Base-by-base conservation (phyloP, 1,284 basidiomycete species). In the Salmacisia buchloeana region DNA sequence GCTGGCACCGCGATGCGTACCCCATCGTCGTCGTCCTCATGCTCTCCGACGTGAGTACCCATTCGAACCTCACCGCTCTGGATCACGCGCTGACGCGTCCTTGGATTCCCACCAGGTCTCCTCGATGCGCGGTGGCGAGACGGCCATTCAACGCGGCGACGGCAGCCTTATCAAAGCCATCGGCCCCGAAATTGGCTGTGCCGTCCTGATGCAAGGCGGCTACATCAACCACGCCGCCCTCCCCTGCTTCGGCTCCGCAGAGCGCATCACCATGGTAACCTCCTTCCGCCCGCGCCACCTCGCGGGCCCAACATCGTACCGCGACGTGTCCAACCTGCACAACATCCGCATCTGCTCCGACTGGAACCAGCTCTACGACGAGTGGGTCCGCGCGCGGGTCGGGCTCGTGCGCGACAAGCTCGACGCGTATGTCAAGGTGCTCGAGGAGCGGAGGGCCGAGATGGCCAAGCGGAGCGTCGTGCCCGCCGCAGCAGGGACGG, bases 251-350 rank as follows among this genome's bases (percentile, higher is more conserved):
- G 67, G 67, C 33, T 61, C 73, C 15, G 49, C 38, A 5, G 74
- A 76, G 59, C 64, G 73, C 25, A 73, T 75, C 63, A 76, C 74
- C 3, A 72, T 72, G 70, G 75, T 76, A 9, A 75, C 75, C n/a
- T 68, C 65, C 21, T 74, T 73, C 63, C 66, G 74, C 10, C 72
- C 72, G 2, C 63, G 64, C 25, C 65, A 73, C 38, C n/a, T n/a
- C n/a, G n/a, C n/a, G n/a, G n/a, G n/a, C n/a, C n/a, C n/a, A n/a
- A 63, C 71, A 2, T 59, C 64, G 39, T 23, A 67, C 15, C 38
- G 58, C 21, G 75, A 76, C 54, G 68, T 67, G 12, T 69, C 72
- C 0, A 64, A 70, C 15, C 58, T 76, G n/a, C 54, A 31, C 21
- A 76, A 69, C 3, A 75, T 76, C 59, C 21, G 60, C 66, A 41